Evolutionary conservation across 164 flowering plant species (phyloP), one percentile per base, ranked within the genome.

Genomic region (Magnolia officinalis): DNA sequence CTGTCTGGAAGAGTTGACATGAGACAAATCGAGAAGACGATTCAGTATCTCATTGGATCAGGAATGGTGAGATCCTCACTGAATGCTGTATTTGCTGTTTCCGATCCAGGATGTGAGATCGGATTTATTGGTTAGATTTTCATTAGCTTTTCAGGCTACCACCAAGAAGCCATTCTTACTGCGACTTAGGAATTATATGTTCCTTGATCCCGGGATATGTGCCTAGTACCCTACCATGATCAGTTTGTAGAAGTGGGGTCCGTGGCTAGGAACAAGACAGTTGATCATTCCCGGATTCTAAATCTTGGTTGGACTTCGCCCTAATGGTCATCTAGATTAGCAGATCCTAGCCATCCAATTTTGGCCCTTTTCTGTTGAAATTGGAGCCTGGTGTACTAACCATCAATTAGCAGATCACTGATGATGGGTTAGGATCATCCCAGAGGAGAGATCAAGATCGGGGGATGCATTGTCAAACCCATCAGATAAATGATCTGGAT

Each of bases 21-120:
- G 95, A 84, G 79, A 61, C 89, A 88, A 72, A 85, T 91, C 71
- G 95, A 91, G 84, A 88, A 87, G 84, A 89, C 92, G 8, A 89
- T 89, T 63, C 95, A 91, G 81, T 88, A 91, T 80, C 81, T 89
- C 67, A 91, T 91, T 51, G 91, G 92, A 4, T 89, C 91, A 2
- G 92, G 95, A 87, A 91, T 89, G 95, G 95, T 91, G 72, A 84
- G 85, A 59, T 81, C 59, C 63, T 74, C 11, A 13, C 21, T 59
- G 63, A 9, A 3, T 72, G 66, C 24, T 72, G 21, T 72, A 58
- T 14, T 20, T 74, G 24, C 58, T 74, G 16, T 37, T 45, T n/a
- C 45, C 6, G 6, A 37, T 37, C 45, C 45, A 37, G 45, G 6
- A 37, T 9, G 50, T 6, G n/a, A 68, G 50, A 24, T 67, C 4